Evolutionary conservation across 352 stramenopile genomes (phyloP).

Genomic region (Phytophthora tentaculata): DNA sequence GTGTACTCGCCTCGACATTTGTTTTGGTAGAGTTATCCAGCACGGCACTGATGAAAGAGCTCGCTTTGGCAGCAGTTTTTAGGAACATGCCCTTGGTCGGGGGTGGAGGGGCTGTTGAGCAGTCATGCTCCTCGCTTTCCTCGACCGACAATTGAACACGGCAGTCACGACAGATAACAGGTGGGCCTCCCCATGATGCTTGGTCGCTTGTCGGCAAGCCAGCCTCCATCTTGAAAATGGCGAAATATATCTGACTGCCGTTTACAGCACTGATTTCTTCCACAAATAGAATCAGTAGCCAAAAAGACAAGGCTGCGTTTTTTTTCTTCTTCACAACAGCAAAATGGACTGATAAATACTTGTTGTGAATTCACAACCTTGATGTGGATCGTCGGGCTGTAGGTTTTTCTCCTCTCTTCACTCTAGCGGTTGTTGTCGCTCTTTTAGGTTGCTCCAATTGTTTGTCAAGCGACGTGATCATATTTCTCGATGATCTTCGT

Average conservation of each 20-base stretch:
- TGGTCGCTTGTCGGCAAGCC: slow-evolving; percentile 60
- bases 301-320: slow-evolving; percentile 1
- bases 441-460: slow-evolving; percentile 22
- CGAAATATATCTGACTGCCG: too few species aligned
- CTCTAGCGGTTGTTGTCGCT: slow-evolving; percentile 6
- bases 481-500: background rate
- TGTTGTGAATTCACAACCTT: slow-evolving; percentile 2
- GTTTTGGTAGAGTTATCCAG: slow-evolving; percentile 30
- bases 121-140: slow-evolving; percentile 73
- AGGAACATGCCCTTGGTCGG: slow-evolving; percentile 31
- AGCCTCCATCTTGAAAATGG: slow-evolving; percentile 48
- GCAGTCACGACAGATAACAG: slow-evolving; percentile 63
- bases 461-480: slow-evolving; percentile 19
- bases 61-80: slow-evolving; percentile 33
- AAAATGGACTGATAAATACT: background rate
- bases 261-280: background rate
- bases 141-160: slow-evolving; percentile 58
- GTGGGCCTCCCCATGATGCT: slow-evolving; percentile 18
- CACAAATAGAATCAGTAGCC: background rate
- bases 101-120: slow-evolving; percentile 24
- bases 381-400: slow-evolving; percentile 13
- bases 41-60: slow-evolving; percentile 50
- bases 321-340: slow-evolving; percentile 1
- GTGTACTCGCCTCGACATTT: background rate
- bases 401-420: slow-evolving; percentile 3